Conservation (phyloP, 306 rosid genomes). For the Hippophae gyantsensis region DNA sequence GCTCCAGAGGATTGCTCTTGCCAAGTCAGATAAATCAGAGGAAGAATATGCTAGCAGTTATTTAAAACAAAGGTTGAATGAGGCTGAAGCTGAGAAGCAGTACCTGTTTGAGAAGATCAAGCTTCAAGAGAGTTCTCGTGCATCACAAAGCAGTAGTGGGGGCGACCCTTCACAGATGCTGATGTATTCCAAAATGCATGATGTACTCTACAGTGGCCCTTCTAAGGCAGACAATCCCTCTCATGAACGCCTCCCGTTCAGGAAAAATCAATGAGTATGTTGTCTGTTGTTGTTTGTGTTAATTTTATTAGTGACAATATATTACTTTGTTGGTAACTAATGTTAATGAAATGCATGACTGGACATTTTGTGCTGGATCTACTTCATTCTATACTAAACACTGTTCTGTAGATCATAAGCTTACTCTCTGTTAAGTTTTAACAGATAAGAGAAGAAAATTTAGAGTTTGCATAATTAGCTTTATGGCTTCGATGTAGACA, state of each 20-base stretch:
- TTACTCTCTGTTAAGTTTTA: too few relatives aligned
- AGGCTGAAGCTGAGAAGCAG: constrained; percentile 97
- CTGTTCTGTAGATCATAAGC: too few relatives aligned
- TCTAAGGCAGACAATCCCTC: constrained; percentile 59
- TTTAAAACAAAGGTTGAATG: constrained; percentile 74
- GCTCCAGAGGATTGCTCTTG: constrained; percentile 88
- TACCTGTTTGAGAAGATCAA: constrained; percentile 92
- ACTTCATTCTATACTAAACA: too few relatives aligned
- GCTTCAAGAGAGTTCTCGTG: constrained; percentile 82
- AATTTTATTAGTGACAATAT: constrained; percentile 7
- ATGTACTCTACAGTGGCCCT: constrained; percentile 54
- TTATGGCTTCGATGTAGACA: too few relatives aligned
- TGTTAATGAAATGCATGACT: too few relatives aligned
- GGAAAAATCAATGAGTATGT: constrained; percentile 26
- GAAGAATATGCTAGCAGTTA: constrained; percentile 91
- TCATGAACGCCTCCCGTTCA: constrained; percentile 56
- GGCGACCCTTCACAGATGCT: constrained; percentile 77
- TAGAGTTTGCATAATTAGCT: too few relatives aligned
- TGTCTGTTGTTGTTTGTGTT: neutral
- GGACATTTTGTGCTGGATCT: too few relatives aligned
- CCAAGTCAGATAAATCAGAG: constrained; percentile 91
- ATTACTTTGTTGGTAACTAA: too few relatives aligned
- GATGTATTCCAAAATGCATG: constrained; percentile 74
- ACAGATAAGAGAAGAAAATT: too few relatives aligned
- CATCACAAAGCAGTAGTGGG: constrained; percentile 59